Evolutionary conservation across 352 stramenopile genomes (phyloP).

Genomic region (Globisporangium radiosum): DNA sequence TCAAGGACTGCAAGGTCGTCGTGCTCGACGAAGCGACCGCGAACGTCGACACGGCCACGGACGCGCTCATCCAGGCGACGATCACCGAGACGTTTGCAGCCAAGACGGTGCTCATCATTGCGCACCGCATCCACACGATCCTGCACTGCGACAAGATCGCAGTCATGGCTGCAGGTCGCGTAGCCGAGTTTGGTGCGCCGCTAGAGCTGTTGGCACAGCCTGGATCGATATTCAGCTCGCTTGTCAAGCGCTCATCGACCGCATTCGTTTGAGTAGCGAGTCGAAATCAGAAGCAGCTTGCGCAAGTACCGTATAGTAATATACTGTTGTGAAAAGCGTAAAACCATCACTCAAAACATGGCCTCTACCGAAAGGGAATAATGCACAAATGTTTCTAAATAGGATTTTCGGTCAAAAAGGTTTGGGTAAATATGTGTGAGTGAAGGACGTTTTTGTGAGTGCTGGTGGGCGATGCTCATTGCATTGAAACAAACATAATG

Average conservation of each 20-base stretch:
- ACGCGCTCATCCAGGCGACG: constrained; percentile 27
- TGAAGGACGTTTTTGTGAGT: too few species aligned
- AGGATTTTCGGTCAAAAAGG: too few species aligned
- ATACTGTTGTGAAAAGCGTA: too few species aligned
- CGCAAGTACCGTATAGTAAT: too few species aligned
- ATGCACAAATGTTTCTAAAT: too few species aligned
- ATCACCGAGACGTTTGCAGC: constrained; percentile 69
- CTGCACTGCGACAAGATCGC: constrained; percentile 91
- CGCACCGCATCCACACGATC: constrained; percentile 94
- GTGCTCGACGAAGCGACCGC: constrained; percentile 96
- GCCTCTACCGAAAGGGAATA: too few species aligned
- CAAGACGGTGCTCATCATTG: constrained; percentile 92
- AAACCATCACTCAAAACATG: too few species aligned
- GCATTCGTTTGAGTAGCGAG: too few species aligned
- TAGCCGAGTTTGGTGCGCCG: constrained; percentile 80
- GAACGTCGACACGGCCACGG: constrained; percentile 79
- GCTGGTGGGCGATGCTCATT: too few species aligned
- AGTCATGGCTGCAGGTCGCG: constrained; percentile 85
- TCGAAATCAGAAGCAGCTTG: too few species aligned
- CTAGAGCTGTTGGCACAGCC: constrained; percentile 41
- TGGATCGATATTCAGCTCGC: constrained; percentile 27
- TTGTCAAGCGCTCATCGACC: constrained; percentile 15
- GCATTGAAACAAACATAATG: not conserved
- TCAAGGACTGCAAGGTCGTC: constrained; percentile 79
- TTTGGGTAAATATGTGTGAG: too few species aligned